phyloP scores from a whole-genome alignment of 2,329 filamentous ascomycete species.

The Metarhizium brunneum region DNA sequence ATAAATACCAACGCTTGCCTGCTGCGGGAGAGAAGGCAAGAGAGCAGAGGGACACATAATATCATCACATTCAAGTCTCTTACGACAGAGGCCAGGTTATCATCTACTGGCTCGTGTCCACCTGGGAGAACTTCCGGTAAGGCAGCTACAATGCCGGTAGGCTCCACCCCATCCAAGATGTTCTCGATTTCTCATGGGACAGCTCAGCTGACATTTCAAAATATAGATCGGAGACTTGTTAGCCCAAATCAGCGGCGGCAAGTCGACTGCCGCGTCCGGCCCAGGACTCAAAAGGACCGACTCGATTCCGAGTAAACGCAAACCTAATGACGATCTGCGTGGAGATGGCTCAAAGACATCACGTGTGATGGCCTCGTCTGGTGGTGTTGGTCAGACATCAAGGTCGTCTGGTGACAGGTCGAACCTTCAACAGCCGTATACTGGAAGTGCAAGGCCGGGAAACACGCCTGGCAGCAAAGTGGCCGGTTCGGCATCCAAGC shows the following conservation, averaged over 20 bases:
- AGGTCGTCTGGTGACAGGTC: background rate
- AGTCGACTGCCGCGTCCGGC: constrained; percentile 27
- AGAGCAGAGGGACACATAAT: background rate
- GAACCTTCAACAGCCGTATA: background rate
- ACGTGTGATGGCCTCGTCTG: constrained; percentile 16
- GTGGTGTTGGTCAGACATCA: constrained; percentile 6
- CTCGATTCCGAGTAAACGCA: constrained; percentile 39
- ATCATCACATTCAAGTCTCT: background rate
- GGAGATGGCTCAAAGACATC: constrained; percentile 32
- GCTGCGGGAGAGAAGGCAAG: background rate
- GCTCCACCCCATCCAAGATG: constrained; percentile 4
- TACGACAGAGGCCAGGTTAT: background rate
- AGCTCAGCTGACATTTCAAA: background rate
- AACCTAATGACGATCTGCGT: constrained; percentile 42
- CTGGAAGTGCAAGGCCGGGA: constrained; percentile 6
- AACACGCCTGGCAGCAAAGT: constrained; percentile 14
- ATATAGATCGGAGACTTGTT: constrained; percentile 25
- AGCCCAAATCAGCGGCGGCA: constrained; percentile 51
- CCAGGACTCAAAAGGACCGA: constrained; percentile 18
- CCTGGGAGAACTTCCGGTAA: background rate
- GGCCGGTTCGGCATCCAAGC: constrained; percentile 15
- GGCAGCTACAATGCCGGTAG: constrained; percentile 21
- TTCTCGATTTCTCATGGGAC: background rate
- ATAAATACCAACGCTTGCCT: constrained; percentile 2
- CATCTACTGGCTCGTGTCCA: background rate